Evolutionary conservation across 83 land plant genomes (phyloP).

Genomic region (Picea abies): DNA sequence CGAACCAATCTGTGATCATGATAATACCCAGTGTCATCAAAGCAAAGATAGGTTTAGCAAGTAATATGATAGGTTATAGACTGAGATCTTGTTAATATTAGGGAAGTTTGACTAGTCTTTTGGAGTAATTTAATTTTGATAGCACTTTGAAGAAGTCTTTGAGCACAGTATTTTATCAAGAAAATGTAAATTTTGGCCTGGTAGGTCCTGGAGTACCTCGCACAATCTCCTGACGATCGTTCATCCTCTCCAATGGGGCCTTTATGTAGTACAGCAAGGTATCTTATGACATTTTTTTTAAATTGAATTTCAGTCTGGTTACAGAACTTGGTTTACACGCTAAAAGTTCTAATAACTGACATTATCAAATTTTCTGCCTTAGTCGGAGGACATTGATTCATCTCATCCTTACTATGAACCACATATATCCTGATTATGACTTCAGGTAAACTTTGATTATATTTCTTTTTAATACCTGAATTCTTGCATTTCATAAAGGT

Average conservation of each 20-base stretch:
- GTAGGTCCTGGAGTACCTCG: slow-evolving; percentile 78
- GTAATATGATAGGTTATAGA: neutral
- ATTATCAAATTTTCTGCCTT: slow-evolving; percentile 6
- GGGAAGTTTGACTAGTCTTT: neutral
- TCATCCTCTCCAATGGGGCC: slow-evolving; percentile 77
- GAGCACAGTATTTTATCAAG: neutral
- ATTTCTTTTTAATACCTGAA: neutral
- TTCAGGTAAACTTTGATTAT: slow-evolving; percentile 51
- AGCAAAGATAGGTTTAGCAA: neutral
- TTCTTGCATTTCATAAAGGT: no score
- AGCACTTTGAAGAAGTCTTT: neutral
- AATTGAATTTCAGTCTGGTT: neutral
- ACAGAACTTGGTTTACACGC: neutral
- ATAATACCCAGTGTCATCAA: no score
- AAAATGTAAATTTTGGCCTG: neutral
- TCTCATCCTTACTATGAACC: slow-evolving; percentile 72
- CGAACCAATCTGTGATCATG: neutral
- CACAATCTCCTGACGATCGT: slow-evolving; percentile 49
- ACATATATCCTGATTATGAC: slow-evolving; percentile 93
- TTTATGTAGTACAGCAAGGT: slow-evolving; percentile 72
- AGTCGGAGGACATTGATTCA: slow-evolving; percentile 91
- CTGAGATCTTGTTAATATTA: neutral
- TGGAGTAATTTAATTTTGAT: neutral
- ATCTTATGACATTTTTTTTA: no score
- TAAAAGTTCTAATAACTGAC: neutral